phyloP scores from a whole-genome alignment of 179 eudicot species.

The Patellifolia procumbens region DNA sequence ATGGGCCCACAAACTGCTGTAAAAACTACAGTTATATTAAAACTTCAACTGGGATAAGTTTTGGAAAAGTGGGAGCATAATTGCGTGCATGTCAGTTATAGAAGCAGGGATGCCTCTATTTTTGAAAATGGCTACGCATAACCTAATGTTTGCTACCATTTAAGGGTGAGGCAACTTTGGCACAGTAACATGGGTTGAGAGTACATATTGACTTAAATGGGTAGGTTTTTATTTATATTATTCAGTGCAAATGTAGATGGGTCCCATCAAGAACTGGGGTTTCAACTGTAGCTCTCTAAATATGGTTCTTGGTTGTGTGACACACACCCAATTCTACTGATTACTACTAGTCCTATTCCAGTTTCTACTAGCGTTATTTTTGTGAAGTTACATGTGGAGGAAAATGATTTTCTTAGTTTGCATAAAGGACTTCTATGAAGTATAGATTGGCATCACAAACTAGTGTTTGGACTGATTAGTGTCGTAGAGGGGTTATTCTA shows the following conservation, averaged over 20 bases:
- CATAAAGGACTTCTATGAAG: too few species aligned
- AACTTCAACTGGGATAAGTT: conserved; percentile 10
- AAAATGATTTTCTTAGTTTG: too few species aligned
- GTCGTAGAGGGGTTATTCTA: too few species aligned
- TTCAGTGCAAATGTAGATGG: conserved; percentile 57
- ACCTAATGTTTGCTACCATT: conserved; percentile 29
- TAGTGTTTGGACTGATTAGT: too few species aligned
- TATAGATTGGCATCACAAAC: too few species aligned
- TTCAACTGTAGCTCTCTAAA: conserved; percentile 27
- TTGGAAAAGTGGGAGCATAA: conserved; percentile 19
- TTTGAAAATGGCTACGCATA: conserved; percentile 16
- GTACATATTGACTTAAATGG: conserved; percentile 20
- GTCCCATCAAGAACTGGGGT: conserved; percentile 36
- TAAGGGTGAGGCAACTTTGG: conserved; percentile 22
- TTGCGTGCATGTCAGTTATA: conserved; percentile 26
- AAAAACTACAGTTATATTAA: conserved; percentile 8
- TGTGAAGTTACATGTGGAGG: too few species aligned
- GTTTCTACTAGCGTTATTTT: not conserved
- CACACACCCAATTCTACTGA: too few species aligned
- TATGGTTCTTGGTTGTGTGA: conserved; percentile 19
- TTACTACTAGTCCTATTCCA: too few species aligned
- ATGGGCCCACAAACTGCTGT: conserved; percentile 22
- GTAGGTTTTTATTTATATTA: conserved; percentile 26
- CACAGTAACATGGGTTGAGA: conserved; percentile 18
- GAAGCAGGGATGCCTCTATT: conserved; percentile 13